These are phyloP conservation scores for Colletotrichum horii DNA, from an alignment of 2,329 filamentous ascomycete species.

Conservation along the genomic window DNA sequence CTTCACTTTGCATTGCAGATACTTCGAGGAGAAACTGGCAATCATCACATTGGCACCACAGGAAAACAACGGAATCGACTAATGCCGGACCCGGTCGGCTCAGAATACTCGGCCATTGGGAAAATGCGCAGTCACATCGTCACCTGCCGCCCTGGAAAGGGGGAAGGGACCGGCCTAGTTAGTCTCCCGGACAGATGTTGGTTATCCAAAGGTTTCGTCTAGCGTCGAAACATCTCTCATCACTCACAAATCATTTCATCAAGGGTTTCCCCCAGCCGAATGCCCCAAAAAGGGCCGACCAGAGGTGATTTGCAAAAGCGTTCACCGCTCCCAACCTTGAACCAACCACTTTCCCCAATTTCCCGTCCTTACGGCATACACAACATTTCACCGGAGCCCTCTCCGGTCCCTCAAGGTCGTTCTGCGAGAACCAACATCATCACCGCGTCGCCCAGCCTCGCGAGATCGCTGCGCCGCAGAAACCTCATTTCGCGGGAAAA, in stretches of 20 bases:
- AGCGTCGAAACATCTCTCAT: not conserved
- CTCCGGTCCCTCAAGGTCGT: not conserved
- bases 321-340: not conserved
- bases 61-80: not conserved
- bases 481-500: not conserved
- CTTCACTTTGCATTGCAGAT: not conserved
- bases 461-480: not conserved
- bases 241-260: not conserved
- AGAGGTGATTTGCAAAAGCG: not conserved
- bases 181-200: not conserved
- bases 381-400: not conserved
- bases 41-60: not conserved
- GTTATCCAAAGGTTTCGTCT: not conserved
- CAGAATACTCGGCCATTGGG: not conserved
- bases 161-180: not conserved
- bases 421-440: not conserved
- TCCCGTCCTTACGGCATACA: not conserved
- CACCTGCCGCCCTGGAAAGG: not conserved
- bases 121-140: not conserved
- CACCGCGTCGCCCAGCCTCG: not conserved
- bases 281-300: not conserved
- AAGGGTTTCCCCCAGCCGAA: not conserved
- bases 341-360: not conserved
- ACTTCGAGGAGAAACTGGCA: not conserved
- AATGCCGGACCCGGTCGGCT: not conserved